Evolutionary conservation across 441 rosid genomes (phyloP), one percentile per base, ranked within the genome.

Genomic region (Macaranga tanarius): DNA sequence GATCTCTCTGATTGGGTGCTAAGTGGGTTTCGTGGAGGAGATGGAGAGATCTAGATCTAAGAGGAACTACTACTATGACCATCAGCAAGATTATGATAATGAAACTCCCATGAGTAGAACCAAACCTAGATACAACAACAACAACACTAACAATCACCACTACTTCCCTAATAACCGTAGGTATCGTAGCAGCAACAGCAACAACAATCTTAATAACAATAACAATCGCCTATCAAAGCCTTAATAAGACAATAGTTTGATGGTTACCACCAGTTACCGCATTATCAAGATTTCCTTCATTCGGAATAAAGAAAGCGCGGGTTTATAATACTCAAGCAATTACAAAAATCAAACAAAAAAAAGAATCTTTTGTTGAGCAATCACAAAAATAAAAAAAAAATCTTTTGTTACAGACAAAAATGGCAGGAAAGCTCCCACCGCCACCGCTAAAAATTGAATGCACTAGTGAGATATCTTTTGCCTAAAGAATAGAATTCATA

Each of bases 21-120:
- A 22, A 79, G 70, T 78, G 86, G 91, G 86, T 34, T 34, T 34
- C 4, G 34, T 28, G 11, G 38, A 15, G 6, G 38, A 34, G 55
- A 93, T 94, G 97, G 99, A 94, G 74, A 88, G 99, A 90, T 92
- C 97, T 71, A 92, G 99, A 92, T 94, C 97, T 47, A 94, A 92
- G 84, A 77, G 99, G 73, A 92, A 87, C 84, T 89, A 88, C 85
- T 89, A 89, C 86, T 87, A 90, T 73, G 96, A 92, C 80, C 80
- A 86, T 62, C 97, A 87, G 70, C 97, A 88, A 70, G 95, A 94
- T 83, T 90, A 86, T 76, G 97, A 90, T 0, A 92, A 89, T 62
- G 94, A 90, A 7, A 40, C 62, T 13, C 69, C 80, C 74, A 77
- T 76, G 70, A 77, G 73, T 55, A 84, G 96, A 79, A 85, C 90